Conservation (phyloP, 75 land plant species). For the Pinus tabuliformis region DNA sequence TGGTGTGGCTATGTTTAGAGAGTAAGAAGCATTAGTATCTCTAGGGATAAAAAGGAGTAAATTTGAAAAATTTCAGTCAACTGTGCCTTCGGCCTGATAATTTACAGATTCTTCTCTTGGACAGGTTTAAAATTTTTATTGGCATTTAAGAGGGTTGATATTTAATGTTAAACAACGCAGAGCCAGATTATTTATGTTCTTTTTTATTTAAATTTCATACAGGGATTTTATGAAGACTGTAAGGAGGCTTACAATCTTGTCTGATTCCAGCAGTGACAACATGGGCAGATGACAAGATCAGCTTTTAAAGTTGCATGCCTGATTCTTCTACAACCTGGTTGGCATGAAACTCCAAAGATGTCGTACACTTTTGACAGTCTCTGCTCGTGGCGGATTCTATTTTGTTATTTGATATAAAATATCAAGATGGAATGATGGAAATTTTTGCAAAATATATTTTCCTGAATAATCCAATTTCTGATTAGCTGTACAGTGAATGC, state of each 20-base stretch:
- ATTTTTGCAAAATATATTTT: too few relatives aligned
- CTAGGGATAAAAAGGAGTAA: neutral
- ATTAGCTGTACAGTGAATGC: too few relatives aligned
- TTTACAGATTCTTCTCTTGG: neutral
- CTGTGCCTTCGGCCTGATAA: neutral
- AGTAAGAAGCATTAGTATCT: too few relatives aligned
- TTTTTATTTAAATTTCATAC: constrained; percentile 8
- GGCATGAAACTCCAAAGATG: too few relatives aligned
- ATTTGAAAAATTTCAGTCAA: neutral
- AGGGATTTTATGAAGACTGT: constrained; percentile 54
- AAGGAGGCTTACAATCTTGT: constrained; percentile 42
- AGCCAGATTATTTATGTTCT: neutral
- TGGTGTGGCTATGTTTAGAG: too few relatives aligned
- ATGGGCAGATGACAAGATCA: constrained; percentile 21
- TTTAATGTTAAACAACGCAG: neutral
- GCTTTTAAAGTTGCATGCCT: too few relatives aligned
- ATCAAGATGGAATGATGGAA: too few relatives aligned
- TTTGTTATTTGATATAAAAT: too few relatives aligned
- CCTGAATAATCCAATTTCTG: too few relatives aligned
- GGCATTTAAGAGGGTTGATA: neutral
- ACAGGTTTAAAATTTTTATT: neutral
- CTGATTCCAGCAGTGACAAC: constrained; percentile 33
- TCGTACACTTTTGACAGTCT: too few relatives aligned
- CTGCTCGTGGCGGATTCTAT: too few relatives aligned
- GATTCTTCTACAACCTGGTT: too few relatives aligned